These are phyloP conservation scores for Ambrosiella beaveri DNA, from an alignment of 2,329 filamentous ascomycete genomes.

Conservation along the genomic window DNA sequence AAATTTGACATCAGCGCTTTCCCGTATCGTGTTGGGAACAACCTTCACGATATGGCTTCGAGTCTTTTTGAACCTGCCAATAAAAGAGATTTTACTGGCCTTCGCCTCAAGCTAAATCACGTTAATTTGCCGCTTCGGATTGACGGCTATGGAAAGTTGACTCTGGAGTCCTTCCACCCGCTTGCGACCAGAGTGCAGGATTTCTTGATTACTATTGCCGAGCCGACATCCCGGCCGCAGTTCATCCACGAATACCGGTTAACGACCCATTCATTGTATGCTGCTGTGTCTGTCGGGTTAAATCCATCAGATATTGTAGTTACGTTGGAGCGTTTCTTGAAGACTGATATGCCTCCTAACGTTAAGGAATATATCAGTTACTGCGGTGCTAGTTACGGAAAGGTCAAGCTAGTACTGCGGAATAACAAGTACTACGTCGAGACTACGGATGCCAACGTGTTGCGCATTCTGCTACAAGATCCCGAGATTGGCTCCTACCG, in stretches of 20 bases:
- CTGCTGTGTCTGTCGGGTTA: slow-evolving; percentile 86
- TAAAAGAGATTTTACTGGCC: slow-evolving; percentile 56
- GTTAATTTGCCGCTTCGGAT: slow-evolving; percentile 86
- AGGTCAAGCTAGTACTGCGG: slow-evolving; percentile 86
- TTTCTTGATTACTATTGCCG: slow-evolving; percentile 88
- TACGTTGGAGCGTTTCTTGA: slow-evolving; percentile 73
- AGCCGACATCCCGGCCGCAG: slow-evolving; percentile 75
- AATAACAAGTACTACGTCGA: slow-evolving; percentile 91
- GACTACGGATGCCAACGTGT: slow-evolving; percentile 69
- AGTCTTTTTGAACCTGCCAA: slow-evolving; percentile 26
- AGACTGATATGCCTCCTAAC: slow-evolving; percentile 68
- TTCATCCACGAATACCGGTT: slow-evolving; percentile 89
- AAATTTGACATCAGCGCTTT: slow-evolving; percentile 45
- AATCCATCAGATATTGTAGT: slow-evolving; percentile 79
- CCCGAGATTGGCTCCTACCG: slow-evolving; percentile 63
- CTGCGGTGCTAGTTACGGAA: slow-evolving; percentile 82
- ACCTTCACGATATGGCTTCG: slow-evolving; percentile 27
- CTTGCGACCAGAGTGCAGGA: slow-evolving; percentile 76
- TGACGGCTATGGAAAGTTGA: slow-evolving; percentile 71
- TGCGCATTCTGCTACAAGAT: slow-evolving; percentile 77
- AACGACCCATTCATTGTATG: slow-evolving; percentile 84
- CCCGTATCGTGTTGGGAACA: slow-evolving; percentile 7
- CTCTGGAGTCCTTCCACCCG: slow-evolving; percentile 85
- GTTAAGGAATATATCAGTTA: slow-evolving; percentile 62
- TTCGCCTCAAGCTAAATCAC: slow-evolving; percentile 75